Base-by-base conservation (phyloP, 345 rosid genomes). In the Salix dunnii region DNA sequence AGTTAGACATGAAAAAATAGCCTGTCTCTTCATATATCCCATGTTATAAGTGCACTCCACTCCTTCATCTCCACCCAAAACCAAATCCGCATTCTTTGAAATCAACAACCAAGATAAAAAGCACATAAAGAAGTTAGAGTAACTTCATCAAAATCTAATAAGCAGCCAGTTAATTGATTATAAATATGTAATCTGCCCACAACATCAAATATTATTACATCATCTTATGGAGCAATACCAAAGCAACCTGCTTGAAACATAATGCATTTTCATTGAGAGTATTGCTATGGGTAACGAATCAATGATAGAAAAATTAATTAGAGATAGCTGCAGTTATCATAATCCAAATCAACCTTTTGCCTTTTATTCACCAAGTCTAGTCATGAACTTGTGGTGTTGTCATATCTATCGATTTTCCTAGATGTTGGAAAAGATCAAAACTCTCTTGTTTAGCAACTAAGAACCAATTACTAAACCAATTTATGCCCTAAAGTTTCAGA, bases 51-150 rank as follows among this genome's bases (percentile, higher is more conserved):
- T 94, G 82, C 99, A 96, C 78, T 90, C 97, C 73, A 92, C 93
- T 23, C 97, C 99, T 73, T 92, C 98, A 74, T 94, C 99, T 51
- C 97, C 98, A 74, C 99, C 99, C 95, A 96, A 77, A 80, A 94
- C 95, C 94, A 96, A 84, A 86, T 93, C 97, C 1, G 93, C 97
- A 76, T 90, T 95, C 99, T 96, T 86, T 27, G 60, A 30, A 70
- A 51, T 72, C 51, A 53, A 42, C 51, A 74, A 40, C 74, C 70
- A 75, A 49, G 46, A 70, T n/a, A 1, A 10, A 31, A 25, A 42
- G n/a, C 30, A 36, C 72, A 73, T n/a, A 21, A 6, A 30, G 18
- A 74, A 25, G 2, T 23, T 7, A 46, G 20, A 62, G 73, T 38
- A 71, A 58, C 61, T 35, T 38, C 55, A 72, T 10, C 36, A 20